These are phyloP conservation scores for Epichloe sibirici DNA, from an alignment of 2,329 filamentous ascomycete species.

Conservation along the genomic window DNA sequence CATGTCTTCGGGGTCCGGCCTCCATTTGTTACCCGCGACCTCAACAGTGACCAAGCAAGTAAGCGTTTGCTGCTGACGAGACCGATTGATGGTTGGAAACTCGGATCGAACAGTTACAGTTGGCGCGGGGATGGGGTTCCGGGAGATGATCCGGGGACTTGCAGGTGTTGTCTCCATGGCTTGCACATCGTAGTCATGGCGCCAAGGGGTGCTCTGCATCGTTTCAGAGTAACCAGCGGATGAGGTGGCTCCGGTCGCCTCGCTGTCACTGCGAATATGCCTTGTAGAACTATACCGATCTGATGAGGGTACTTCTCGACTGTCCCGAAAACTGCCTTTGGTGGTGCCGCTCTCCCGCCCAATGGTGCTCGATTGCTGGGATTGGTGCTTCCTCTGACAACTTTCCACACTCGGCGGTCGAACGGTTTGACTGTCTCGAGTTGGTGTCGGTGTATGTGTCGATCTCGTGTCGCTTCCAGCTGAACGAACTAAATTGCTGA, in stretches of 20 bases:
- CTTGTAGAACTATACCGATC: slow-evolving; percentile 34
- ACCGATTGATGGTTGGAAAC: slow-evolving; percentile 86
- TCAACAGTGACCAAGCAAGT: slow-evolving; percentile 92
- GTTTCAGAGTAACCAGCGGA: slow-evolving; percentile 72
- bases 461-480: slow-evolving; percentile 52
- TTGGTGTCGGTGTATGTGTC: slow-evolving; percentile 40
- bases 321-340: slow-evolving; percentile 34
- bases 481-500: slow-evolving; percentile 83
- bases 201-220: slow-evolving; percentile 56
- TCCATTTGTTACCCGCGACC: slow-evolving; percentile 86
- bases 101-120: slow-evolving; percentile 92
- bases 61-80: slow-evolving; percentile 85
- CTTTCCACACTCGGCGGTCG: slow-evolving; percentile 40
- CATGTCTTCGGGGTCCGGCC: slow-evolving; percentile 70
- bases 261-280: slow-evolving; percentile 70
- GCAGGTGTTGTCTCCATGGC: slow-evolving; percentile 82
- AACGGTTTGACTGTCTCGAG: slow-evolving; percentile 55
- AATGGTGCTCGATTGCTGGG: slow-evolving; percentile 18
- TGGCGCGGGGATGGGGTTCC: slow-evolving; percentile 82
- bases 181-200: slow-evolving; percentile 91
- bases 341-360: slow-evolving; percentile 21
- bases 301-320: slow-evolving; percentile 32
- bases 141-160: slow-evolving; percentile 58
- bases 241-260: slow-evolving; percentile 59
- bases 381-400: slow-evolving; percentile 22